Evolutionary conservation across 148 eudicot genomes (phyloP), one percentile per base, ranked within the genome.

Genomic region (Cornus florida): DNA sequence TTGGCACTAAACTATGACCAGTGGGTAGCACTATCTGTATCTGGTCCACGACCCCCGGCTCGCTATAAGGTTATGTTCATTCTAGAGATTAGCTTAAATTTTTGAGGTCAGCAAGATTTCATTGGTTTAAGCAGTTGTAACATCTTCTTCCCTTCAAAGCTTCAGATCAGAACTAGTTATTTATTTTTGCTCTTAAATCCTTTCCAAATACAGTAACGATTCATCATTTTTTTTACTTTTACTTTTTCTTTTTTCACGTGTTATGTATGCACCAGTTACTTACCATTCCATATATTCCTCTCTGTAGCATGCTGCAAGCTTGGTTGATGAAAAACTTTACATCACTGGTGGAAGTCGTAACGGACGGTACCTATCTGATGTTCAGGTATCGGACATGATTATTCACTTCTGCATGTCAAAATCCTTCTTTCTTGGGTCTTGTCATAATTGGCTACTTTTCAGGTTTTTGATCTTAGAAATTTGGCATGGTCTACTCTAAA

Each of bases 331-430:
- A 41, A 93, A 91, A 78, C 84, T 96, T 68, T 96, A 86, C 82
- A 80, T 96, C 76, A 85, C 79, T 70, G 99, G 99, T 80, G 99
- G 99, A 73, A 96, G 92, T 84, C 97, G 98, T 67, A 93, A 96
- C 83, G 99, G 99, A 24, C 93, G 98, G 77, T 85, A 88, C 81
- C 83, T 96, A 73, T 88, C 99, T 57, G 98, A 96, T 87, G 39
- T 92, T 81, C 99, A 96, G 98, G 99, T 95, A 81, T 33, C 65
- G 1, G 23, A 72, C 33, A 50, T 82, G 22, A 69, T 53, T 70
- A 23, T 46, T 35, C 5, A 5, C 41, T 72, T 48, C 64, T 72
- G 66, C 48, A 38, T 67, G 38, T 73, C 14, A 6, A 53, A 43
- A 23, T 9, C 48, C 48, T 43, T 43, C 48, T 6, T 43, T 9